phyloP scores from a whole-genome alignment of 2,329 filamentous ascomycete species.

The Nigrograna mackinnonii region DNA sequence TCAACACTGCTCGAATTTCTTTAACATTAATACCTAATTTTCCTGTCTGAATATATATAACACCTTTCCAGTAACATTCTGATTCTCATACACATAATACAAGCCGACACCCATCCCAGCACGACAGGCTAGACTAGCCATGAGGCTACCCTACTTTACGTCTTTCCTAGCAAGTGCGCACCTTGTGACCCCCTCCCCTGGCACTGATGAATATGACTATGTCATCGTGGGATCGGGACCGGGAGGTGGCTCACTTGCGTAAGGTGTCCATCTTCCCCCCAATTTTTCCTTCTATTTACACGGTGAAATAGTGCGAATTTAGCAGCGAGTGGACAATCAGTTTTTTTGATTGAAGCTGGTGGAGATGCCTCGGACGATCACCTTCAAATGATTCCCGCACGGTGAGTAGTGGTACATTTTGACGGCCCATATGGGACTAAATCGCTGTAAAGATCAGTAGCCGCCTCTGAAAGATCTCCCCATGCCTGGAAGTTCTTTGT shows the following conservation, averaged over 20 bases:
- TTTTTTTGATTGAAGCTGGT: slow-evolving; percentile 15
- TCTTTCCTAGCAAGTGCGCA: too few species aligned
- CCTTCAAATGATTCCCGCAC: slow-evolving; percentile 7
- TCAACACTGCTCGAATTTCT: too few species aligned
- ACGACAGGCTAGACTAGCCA: too few species aligned
- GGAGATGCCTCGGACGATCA: slow-evolving; percentile 7
- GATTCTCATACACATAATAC: too few species aligned
- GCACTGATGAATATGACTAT: slow-evolving; percentile 13
- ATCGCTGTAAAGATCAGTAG: background rate
- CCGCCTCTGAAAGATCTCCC: slow-evolving; percentile 6
- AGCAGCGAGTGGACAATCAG: slow-evolving; percentile 9
- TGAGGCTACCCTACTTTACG: too few species aligned
- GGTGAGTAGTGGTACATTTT: slow-evolving; percentile 3
- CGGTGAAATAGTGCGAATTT: slow-evolving; percentile 8
- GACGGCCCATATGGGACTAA: background rate
- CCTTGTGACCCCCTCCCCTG: too few species aligned
- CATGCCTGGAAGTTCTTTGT: slow-evolving; percentile 15
- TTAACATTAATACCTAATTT: too few species aligned
- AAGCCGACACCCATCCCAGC: too few species aligned
- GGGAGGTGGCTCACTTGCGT: slow-evolving; percentile 14
- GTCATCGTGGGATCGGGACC: slow-evolving; percentile 14
- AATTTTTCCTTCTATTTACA: background rate
- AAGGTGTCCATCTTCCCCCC: background rate
- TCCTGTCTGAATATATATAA: too few species aligned
- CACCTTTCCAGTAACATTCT: too few species aligned